Base-by-base conservation (phyloP, 2,329 filamentous ascomycete genomes). In the Cladophialophora carrionii region DNA sequence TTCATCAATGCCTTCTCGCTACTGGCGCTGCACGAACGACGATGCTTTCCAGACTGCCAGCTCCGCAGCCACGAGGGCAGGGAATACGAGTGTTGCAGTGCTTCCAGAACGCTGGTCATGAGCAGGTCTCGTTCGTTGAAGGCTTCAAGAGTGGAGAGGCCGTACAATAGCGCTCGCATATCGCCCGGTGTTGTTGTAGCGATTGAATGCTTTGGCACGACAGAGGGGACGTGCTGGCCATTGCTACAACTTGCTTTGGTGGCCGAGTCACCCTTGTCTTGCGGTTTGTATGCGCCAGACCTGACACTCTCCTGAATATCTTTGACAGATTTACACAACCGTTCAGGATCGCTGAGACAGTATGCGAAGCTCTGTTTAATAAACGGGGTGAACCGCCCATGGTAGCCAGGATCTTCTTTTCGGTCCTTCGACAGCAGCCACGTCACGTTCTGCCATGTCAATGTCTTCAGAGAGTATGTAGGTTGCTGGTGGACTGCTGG, bases 291-390 rank as follows among this genome's bases (percentile, higher is more conserved):
- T 34, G 22, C 22, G 5, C 43, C 17, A 24, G 26, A 32, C 9
- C 14, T 29, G 53, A 64, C 62, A 68, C 17, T 59, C 17, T 49
- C 51, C 57, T 66, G 68, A 41, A 67, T 31, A 60, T 67, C 37
- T 34, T 48, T 61, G 70, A 81, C 81, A 8, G 80, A 81, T 46
- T 67, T 72, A 4, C 81, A 58, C 9, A 82, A 74, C 53, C 79
- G 76, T 32, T 70, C 74, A 24, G 77, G 74, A 58, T 72, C 76
- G 66, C 79, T 77, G 52, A 82, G 66, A 14, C 78, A 74, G 65
- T 78, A 82, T 63, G 76, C 78, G 1, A 81, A 73, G 61, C 79
- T 81, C 65, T 82, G 80, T 7, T 75, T 73, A 57, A 81, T 65
- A 65, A 81, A 81, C 4, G 76, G 72, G 57, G 78, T 43, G 24